phyloP scores from a whole-genome alignment of 164 flowering plant genomes.

The Macadamia integrifolia region DNA sequence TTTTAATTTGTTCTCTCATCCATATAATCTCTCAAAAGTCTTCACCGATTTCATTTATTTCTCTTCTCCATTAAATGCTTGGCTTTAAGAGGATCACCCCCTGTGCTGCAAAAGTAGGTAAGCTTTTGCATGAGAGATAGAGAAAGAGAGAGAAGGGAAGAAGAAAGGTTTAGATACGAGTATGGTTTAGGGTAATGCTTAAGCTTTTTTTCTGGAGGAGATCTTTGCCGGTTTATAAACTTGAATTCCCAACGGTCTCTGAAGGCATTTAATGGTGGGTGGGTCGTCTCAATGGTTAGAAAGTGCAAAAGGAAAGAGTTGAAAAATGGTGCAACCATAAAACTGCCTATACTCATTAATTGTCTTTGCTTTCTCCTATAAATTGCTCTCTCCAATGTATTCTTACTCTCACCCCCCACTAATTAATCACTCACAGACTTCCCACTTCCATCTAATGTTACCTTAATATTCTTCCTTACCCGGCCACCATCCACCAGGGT shows the following conservation, averaged over 20 bases:
- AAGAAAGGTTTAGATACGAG: too few species aligned
- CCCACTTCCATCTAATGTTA: slow-evolving; percentile 6
- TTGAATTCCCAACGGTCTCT: slow-evolving; percentile 39
- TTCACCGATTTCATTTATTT: slow-evolving; percentile 27
- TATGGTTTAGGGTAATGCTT: not conserved
- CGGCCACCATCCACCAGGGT: too few species aligned
- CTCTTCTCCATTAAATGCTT: slow-evolving; percentile 18
- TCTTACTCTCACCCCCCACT: too few species aligned
- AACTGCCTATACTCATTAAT: slow-evolving; percentile 24
- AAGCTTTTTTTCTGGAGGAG: not conserved
- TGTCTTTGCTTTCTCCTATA: slow-evolving; percentile 17
- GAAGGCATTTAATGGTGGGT: slow-evolving; percentile 26
- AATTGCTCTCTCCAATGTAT: slow-evolving; percentile 4
- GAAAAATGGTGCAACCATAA: slow-evolving; percentile 13
- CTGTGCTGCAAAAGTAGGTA: slow-evolving; percentile 33
- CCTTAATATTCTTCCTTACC: too few species aligned
- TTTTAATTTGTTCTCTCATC: too few species aligned
- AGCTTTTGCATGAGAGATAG: slow-evolving; percentile 7
- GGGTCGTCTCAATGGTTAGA: not conserved
- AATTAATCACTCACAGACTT: slow-evolving; percentile 8
- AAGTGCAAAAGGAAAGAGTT: not conserved
- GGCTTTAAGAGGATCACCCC: slow-evolving; percentile 16
- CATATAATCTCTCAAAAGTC: too few species aligned
- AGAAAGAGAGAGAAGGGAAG: not conserved
- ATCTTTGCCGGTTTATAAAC: slow-evolving; percentile 10